Evolutionary conservation across 345 rosid genomes (phyloP), one percentile per base, ranked within the genome.

Genomic region (Citrus reticulata): DNA sequence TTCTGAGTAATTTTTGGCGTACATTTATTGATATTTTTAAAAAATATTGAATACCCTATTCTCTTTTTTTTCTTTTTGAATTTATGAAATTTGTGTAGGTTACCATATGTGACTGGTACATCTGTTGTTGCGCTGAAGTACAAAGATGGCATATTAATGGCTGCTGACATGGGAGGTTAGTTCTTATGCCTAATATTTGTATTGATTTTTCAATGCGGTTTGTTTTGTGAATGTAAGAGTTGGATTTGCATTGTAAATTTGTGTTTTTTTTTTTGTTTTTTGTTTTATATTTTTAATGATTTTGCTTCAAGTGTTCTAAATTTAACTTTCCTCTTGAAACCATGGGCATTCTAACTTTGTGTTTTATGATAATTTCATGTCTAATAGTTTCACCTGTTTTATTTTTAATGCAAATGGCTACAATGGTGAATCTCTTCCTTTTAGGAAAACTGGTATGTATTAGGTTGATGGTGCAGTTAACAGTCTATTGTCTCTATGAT

Each of bases 151-250:
- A 91, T 96, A 74, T 79, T 96, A 79, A 94, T 96, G 99, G 95
- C 98, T 61, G 90, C 98, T 87, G 98, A 94, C 75, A 96, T 91
- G 97, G 98, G 97, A 86, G 98, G 98, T 93, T 72, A 19, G 91
- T 65, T 39, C 46, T 30, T 42, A 9, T 57, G 0, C 20, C 51
- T 54, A 19, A 34, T 32, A 34, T 58, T 6, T 11, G 11, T 22
- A 19, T 29, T 55, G 29, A 63, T 17, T 17, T 40, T 57, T 73
- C 13, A 29, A 60, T 19, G 4, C 4, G 58, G 58, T 46, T 11
- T 46, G 16, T 11, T 11, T 13, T 46, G 17, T 13, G 51, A 3
- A 46, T 46, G 51, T 46, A 11, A 46, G 51, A 46, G 51, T 46
- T 46, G 17, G 51, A 13, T 46, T 46, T 11, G 27, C 19, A 17